Evolutionary conservation across 2,329 filamentous ascomycete genomes (phyloP).

Genomic region (Cladosporium sp.): DNA sequence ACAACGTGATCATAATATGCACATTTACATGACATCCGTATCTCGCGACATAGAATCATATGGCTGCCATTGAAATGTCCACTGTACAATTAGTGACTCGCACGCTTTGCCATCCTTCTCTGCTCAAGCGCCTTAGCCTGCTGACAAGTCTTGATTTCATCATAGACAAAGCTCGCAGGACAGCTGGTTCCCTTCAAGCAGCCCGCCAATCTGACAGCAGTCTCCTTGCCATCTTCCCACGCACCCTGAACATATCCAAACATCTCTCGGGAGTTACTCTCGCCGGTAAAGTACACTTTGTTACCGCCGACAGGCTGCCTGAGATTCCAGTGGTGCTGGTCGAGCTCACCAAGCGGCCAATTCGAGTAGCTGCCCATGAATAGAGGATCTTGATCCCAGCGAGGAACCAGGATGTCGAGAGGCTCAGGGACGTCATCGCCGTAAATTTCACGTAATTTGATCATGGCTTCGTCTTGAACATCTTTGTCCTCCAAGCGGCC

Average conservation of each 20-base stretch:
- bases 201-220: not conserved
- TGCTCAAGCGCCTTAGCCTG: not conserved
- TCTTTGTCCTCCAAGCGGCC: conserved; percentile 57
- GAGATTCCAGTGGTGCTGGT: conserved; percentile 61
- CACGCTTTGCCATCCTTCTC: not conserved
- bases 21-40: not conserved
- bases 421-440: conserved; percentile 57
- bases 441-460: conserved; percentile 59
- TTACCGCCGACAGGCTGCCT: conserved; percentile 54
- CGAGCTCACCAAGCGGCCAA: conserved; percentile 61
- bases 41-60: not conserved
- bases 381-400: conserved; percentile 52
- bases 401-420: conserved; percentile 57
- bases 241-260: conserved; percentile 10
- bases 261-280: not conserved
- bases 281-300: conserved; percentile 7
- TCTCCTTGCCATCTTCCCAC: conserved; percentile 10
- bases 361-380: conserved; percentile 62
- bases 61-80: no score
- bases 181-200: conserved; percentile 3
- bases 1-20: no score
- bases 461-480: conserved; percentile 55
- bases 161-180: conserved; percentile 7
- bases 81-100: not conserved
- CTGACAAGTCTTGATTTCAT: conserved; percentile 4